Base-by-base conservation (phyloP, 1,284 basidiomycete genomes). In the Mycena sp. region DNA sequence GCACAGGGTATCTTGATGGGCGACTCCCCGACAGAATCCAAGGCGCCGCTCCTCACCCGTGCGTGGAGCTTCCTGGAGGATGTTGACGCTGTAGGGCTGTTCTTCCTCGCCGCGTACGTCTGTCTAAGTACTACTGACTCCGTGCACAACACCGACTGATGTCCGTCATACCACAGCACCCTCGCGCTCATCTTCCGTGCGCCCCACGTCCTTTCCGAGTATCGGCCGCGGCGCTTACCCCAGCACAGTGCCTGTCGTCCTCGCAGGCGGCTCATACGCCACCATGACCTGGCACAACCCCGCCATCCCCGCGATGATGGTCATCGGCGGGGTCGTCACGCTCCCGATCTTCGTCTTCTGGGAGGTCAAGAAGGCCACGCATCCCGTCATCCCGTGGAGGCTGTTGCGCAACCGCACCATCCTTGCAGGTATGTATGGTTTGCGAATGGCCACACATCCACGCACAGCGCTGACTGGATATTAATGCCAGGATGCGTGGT, bases 251-350 rank as follows among this genome's bases (percentile, higher is more conserved):
- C 65, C 65, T 37, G 65, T 69, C 28, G 70, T 69, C 14, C 61
- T 73, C 5, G 64, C 65, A 14, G 65, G 65, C 38, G 65, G 65
- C 16, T 48, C 62, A 4, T 67, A 67, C 25, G 61, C 65, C 30
- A 67, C 65, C 12, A 67, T 55, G 29, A 67, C 61, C 37, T 67
- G 65, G 65, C 61, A 67, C 28, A 63, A 67, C 43, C 65, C 61
- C 41, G 65, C 65, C 38, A 51, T 67, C 26, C 65, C 65, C 26
- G 65, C 65, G 1, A 66, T 66, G 63, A 68, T 68, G 64, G 61
- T 63, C 25, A 52, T 68, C 41, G 61, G 63, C 45, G 67, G 56
- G 14, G 26, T 56, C 26, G 57, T 63, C 29, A 45, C 61, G 19
- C 44, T 68, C 19, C 61, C 64, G 10, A 30, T 58, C 26, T 68